A percentile compares a stretch with the other conserved stretches of the same genome.
Evolutionary conservation across 805 yeast species (phyloP).

Genomic region (Saccharomycopsis capsularis): DNA sequence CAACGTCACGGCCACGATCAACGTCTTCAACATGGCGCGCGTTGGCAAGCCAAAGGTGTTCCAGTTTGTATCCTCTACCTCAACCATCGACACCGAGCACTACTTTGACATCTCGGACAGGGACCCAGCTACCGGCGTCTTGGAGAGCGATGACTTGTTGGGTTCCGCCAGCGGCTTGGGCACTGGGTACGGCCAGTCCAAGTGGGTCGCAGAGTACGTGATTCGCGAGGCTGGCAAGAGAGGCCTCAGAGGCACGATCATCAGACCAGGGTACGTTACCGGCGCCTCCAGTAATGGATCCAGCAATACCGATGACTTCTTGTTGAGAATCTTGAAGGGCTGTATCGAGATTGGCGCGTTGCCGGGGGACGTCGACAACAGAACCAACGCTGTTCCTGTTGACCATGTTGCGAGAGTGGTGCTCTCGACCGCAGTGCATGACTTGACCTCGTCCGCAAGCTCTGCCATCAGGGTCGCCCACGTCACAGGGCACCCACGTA

Average conservation of each 20-base stretch:
- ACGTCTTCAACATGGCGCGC: conserved; percentile 71
- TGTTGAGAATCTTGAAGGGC: conserved; percentile 91
- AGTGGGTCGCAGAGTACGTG: conserved; percentile 94
- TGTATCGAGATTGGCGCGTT: conserved; percentile 78
- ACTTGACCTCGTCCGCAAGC: conserved; percentile 28
- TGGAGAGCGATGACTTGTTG: conserved; percentile 73
- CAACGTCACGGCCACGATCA: conserved; percentile 81
- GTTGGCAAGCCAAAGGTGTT: conserved; percentile 80
- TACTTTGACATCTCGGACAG: conserved; percentile 72
- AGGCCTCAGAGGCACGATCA: conserved; percentile 82
- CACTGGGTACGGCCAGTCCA: conserved; percentile 94
- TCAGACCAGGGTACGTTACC: conserved; percentile 94
- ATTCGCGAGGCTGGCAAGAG: conserved; percentile 80
- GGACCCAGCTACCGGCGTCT: conserved; percentile 64
- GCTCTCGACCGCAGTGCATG: conserved; percentile 74
- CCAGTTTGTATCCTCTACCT: conserved; percentile 92
- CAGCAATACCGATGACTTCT: conserved; percentile 93
- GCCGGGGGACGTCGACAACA: conserved; percentile 73
- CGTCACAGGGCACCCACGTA: conserved; percentile 96
- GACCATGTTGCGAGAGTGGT: conserved; percentile 95
- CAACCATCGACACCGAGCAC: conserved; percentile 80
- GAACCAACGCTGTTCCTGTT: conserved; percentile 94
- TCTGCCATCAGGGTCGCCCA: conserved; percentile 59
- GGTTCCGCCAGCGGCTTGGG: conserved; percentile 82
- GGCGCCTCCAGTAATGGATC: conserved; percentile 83